Percentiles rank a stretch among this genome's conserved stretches.
Evolutionary conservation across 192 early-diverging fungal species (phyloP).

Genomic region (Geranomyces variabilis): DNA sequence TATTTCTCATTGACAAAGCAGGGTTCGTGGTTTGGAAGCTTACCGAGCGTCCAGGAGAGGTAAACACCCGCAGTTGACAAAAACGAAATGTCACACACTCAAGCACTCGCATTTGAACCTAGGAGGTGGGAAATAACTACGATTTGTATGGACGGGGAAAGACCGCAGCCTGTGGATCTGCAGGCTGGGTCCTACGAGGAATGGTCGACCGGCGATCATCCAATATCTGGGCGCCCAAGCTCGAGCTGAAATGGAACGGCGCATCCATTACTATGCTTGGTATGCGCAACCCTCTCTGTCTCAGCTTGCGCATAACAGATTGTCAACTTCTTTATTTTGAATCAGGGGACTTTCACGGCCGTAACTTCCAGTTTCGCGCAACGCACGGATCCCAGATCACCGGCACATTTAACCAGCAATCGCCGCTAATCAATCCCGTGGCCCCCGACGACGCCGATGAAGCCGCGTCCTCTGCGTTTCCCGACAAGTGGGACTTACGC

Average conservation of each 20-base stretch:
- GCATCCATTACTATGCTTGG: constrained; percentile 17
- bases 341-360: constrained; percentile 14
- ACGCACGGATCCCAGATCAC: constrained; percentile 1
- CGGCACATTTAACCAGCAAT: constrained; percentile 3
- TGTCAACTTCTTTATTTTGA: not conserved
- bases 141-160: constrained; percentile 13
- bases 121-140: constrained; percentile 21
- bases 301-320: not conserved
- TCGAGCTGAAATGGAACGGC: constrained; percentile 15
- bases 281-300: not conserved
- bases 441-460: not conserved
- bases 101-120: not conserved
- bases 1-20: constrained; percentile 3
- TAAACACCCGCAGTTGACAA: not conserved
- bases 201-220: constrained; percentile 22
- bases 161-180: constrained; percentile 15
- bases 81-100: too few relatives aligned
- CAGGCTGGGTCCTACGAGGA: constrained; percentile 23
- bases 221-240: constrained; percentile 15
- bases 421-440: too few relatives aligned
- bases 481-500: constrained; percentile 22
- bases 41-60: constrained; percentile 23
- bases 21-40: constrained; percentile 17
- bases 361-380: constrained; percentile 14
- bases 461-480: constrained; percentile 5